Conservation (phyloP, 805 yeast genomes). For the Yarrowia sp. region DNA sequence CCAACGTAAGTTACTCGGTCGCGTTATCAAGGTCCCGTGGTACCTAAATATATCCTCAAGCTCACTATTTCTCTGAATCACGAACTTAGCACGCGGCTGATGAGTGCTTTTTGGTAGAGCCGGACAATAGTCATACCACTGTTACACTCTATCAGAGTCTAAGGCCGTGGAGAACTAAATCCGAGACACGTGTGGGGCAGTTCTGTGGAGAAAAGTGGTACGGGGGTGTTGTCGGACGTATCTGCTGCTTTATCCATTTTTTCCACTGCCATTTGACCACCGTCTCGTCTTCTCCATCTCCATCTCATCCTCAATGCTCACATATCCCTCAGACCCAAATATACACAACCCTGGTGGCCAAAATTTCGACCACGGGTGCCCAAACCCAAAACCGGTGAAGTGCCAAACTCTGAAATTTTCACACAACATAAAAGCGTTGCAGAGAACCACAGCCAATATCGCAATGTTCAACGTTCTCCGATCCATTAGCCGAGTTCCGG, state of each 20-base stretch:
- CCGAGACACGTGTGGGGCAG: background rate
- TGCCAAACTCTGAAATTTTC: conserved; percentile 26
- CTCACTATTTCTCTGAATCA: background rate
- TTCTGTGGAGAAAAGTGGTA: too few species aligned
- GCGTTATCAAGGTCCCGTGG: conserved; percentile 28
- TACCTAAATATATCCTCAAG: conserved; percentile 9
- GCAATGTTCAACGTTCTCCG: conserved; percentile 36
- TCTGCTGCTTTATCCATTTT: background rate
- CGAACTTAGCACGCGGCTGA: conserved; percentile 26
- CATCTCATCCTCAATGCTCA: background rate
- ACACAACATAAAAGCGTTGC: conserved; percentile 34
- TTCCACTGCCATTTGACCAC: background rate
- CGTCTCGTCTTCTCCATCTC: too few species aligned
- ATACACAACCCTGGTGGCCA: conserved; percentile 36
- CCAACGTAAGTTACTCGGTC: background rate
- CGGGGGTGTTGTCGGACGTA: background rate
- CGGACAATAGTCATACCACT: conserved; percentile 11
- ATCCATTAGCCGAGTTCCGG: conserved; percentile 38
- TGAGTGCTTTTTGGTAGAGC: conserved; percentile 11
- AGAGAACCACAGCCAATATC: conserved; percentile 8
- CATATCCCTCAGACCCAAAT: conserved; percentile 15
- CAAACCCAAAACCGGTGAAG: background rate
- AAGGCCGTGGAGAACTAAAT: conserved; percentile 4
- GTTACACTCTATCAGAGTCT: background rate
- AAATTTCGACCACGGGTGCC: conserved; percentile 1